Percentiles rank a stretch among this genome's conserved stretches.
Conservation (phyloP, 2,329 filamentous ascomycete genomes). For the Aureobasidium sp. region DNA sequence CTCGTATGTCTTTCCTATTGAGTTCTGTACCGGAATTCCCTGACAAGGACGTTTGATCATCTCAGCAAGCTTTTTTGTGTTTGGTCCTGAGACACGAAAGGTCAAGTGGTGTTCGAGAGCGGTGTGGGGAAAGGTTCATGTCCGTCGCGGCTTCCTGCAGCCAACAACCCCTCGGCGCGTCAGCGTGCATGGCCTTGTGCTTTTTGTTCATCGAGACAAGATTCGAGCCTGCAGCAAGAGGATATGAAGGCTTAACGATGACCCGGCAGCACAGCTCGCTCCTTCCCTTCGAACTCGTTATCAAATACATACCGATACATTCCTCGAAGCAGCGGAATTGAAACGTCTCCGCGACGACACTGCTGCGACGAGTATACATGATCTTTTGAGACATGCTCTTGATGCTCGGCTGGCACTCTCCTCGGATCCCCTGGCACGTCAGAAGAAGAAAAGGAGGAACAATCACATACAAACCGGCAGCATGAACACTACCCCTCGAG, state of each 20-base stretch:
- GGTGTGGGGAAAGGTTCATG: neutral
- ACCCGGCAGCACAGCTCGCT: neutral
- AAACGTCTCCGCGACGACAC: neutral
- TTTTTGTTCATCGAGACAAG: neutral
- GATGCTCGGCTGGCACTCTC: constrained; percentile 15
- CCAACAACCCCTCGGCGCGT: neutral
- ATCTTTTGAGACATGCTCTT: constrained; percentile 12
- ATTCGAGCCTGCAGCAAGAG: neutral
- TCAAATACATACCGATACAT: too few species aligned
- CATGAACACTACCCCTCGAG: constrained; percentile 3
- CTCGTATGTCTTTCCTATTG: too few species aligned
- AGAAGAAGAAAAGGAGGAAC: neutral
- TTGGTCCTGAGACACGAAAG: neutral
- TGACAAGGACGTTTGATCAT: too few species aligned
- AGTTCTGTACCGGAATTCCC: too few species aligned
- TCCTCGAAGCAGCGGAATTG: neutral
- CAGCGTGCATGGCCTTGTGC: neutral
- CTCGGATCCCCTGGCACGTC: constrained; percentile 15
- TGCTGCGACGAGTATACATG: neutral
- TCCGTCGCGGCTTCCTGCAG: neutral
- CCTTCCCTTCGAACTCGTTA: too few species aligned
- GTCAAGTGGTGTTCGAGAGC: neutral
- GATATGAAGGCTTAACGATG: neutral
- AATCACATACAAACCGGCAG: neutral
- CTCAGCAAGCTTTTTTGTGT: too few species aligned